Conservation (phyloP, 2,329 filamentous ascomycete species). For the Neoarthrinium moseri region DNA sequence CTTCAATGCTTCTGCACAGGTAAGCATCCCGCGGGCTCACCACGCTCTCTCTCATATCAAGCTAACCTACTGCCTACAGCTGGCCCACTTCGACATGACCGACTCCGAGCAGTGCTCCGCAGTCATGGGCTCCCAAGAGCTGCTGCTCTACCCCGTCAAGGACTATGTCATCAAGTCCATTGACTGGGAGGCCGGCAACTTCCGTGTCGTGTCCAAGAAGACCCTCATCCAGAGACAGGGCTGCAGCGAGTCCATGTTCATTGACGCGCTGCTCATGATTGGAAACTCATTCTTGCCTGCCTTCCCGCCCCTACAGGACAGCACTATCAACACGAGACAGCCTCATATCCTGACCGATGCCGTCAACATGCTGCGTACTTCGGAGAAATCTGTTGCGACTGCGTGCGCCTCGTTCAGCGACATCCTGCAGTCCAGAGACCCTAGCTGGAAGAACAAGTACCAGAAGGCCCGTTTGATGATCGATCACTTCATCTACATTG, state of each 20-base stretch:
- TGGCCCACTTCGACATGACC: conserved; percentile 73
- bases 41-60: not conserved
- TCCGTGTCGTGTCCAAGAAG: conserved; percentile 64
- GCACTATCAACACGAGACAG: conserved; percentile 51
- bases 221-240: conserved; percentile 67
- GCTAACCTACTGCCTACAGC: conserved; percentile 44
- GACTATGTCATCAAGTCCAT: conserved; percentile 68
- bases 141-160: conserved; percentile 81
- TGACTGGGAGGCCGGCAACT: conserved; percentile 67
- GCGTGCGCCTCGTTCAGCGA: conserved; percentile 80
- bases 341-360: conserved; percentile 70
- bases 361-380: conserved; percentile 71
- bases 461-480: conserved; percentile 82
- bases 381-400: conserved; percentile 67
- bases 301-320: conserved; percentile 73
- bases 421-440: conserved; percentile 67
- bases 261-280: conserved; percentile 79
- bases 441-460: conserved; percentile 82
- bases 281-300: conserved; percentile 78
- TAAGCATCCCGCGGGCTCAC: conserved; percentile 46
- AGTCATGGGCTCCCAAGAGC: conserved; percentile 80
- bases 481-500: conserved; percentile 83
- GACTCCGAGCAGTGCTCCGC: conserved; percentile 69
- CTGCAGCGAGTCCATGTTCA: conserved; percentile 69
- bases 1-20: conserved; percentile 85